phyloP scores from a whole-genome alignment of 1,139 yeast genomes.

The Pichia sp. region DNA sequence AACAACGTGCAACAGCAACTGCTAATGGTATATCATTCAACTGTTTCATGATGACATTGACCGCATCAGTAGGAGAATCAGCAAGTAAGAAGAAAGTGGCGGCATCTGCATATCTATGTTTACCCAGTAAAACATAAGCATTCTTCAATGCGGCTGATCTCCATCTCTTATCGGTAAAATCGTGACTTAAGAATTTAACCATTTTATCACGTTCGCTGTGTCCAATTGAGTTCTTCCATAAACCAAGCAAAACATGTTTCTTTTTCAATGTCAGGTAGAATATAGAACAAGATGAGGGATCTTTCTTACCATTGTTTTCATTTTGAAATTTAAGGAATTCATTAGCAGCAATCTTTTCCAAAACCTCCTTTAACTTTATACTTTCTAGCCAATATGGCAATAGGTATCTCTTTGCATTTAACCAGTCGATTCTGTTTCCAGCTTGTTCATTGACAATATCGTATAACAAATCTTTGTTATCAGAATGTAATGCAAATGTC shows the following conservation, averaged over 20 bases:
- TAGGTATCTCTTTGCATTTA: constrained; percentile 57
- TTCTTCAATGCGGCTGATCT: constrained; percentile 85
- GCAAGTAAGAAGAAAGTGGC: constrained; percentile 90
- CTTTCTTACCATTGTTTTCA: constrained; percentile 44
- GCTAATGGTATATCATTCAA: constrained; percentile 71
- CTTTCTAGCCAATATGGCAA: constrained; percentile 71
- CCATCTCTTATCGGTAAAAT: constrained; percentile 77
- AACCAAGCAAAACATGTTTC: constrained; percentile 71
- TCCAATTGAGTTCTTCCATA: constrained; percentile 78
- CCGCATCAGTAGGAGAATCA: constrained; percentile 72
- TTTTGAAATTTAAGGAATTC: constrained; percentile 44
- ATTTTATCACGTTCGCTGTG: constrained; percentile 84
- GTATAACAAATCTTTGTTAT: constrained; percentile 66
- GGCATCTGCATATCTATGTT: constrained; percentile 83
- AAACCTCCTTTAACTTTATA: constrained; percentile 46
- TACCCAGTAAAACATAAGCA: constrained; percentile 87
- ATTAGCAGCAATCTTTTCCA: constrained; percentile 71
- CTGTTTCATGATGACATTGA: constrained; percentile 67
- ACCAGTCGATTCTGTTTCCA: constrained; percentile 51
- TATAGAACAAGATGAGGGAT: constrained; percentile 73
- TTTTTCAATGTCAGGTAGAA: constrained; percentile 77
- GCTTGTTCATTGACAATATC: constrained; percentile 52
- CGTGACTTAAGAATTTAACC: constrained; percentile 70
- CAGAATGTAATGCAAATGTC: constrained; percentile 86
- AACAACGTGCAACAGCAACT: constrained; percentile 74